Evolutionary conservation across 495 filamentous ascomycete genomes (phyloP).

Genomic region (Penicillium chermesinum): DNA sequence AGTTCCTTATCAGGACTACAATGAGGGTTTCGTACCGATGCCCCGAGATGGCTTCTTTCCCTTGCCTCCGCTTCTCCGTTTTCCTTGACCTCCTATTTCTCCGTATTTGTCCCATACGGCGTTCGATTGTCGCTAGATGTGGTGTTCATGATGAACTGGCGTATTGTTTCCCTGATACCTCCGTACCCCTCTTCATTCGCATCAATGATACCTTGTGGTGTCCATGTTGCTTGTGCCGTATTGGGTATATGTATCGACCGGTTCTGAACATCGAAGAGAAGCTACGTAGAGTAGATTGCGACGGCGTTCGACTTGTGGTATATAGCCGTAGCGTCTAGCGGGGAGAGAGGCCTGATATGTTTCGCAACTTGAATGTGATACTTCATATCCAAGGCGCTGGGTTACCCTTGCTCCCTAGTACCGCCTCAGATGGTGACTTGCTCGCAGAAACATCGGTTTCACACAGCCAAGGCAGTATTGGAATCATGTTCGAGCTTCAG

Average conservation of each 20-base stretch:
- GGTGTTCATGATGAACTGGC: constrained; percentile 17
- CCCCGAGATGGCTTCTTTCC: constrained; percentile 18
- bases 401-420: too few species aligned
- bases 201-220: not conserved
- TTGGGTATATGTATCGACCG: not conserved
- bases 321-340: too few species aligned
- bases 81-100: constrained; percentile 6
- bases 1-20: constrained; percentile 31
- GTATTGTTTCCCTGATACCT: constrained; percentile 4
- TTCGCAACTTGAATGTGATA: too few species aligned
- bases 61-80: constrained; percentile 5
- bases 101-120: constrained; percentile 25
- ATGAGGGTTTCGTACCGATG: constrained; percentile 24
- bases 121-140: constrained; percentile 24
- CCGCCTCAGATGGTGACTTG: too few species aligned
- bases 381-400: too few species aligned
- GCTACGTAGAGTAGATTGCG: too few species aligned
- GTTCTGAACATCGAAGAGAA: too few species aligned
- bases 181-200: not conserved
- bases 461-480: too few species aligned
- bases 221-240: not conserved
- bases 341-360: too few species aligned
- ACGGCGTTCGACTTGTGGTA: too few species aligned
- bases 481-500: too few species aligned
- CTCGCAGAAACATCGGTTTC: too few species aligned